Evolutionary conservation across 768 basidiomycete species (phyloP), one percentile per base, ranked within the genome.

Genomic region (Tricholoma matsutake): DNA sequence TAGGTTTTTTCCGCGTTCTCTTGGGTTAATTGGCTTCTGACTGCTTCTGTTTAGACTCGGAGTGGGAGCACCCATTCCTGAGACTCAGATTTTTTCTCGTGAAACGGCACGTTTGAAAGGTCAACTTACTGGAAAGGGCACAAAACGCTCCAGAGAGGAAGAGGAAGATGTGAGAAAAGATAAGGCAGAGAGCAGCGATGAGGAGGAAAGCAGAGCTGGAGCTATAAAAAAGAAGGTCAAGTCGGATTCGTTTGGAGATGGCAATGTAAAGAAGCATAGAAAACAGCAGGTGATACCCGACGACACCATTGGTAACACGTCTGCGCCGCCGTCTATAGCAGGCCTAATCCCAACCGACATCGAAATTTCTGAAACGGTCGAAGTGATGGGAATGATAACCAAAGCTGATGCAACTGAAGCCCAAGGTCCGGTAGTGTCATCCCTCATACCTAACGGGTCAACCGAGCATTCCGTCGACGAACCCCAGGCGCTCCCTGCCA

Each of bases 61-160:
- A 58, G 89, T 93, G 7, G 91, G 91, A 22, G 88, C 89, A 34
- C 68, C 82, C 29, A 74, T 85, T 22, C 83, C 88, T 29, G 83
- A 82, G 55, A 70, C 74, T 0, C 73, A 79, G 29, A 73, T 65
- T 54, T 64, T 78, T 35, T 76, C 79, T 39, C 79, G 83, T 39
- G 89, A 89, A 58, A 75, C 79, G n/a, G 82, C 81, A 16, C 83
- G 83, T 63, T 78, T 93, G 18, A 87, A 85, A 69, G 79, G 79
- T 57, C 85, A 81, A 66, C 79, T 93, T 1, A 67, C 77, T 10
- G 84, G 79, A 37, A 75, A 76, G 57, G 71, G 75, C 5, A 79
- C 79, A 58, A 89, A 86, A 68, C 79, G 81, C 14, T 60, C 68
- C 18, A 67, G 78, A 45, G 79, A 81, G 39, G 77, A 81, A 18